Evolutionary conservation across 2,329 filamentous ascomycete genomes (phyloP).

Genomic region (Penicillium expansum): DNA sequence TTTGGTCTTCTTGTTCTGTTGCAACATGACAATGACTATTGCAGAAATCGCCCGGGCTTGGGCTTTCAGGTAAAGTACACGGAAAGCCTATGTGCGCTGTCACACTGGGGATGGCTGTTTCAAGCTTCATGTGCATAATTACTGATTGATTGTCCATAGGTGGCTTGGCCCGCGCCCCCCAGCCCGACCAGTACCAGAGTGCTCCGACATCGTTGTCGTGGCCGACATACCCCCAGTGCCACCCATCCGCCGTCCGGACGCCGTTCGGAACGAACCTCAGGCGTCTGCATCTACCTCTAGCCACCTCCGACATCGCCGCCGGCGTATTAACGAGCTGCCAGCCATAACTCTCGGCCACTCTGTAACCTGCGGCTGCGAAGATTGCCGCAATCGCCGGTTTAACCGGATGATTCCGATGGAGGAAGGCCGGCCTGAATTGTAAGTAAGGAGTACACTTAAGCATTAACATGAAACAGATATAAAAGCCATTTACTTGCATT

Average conservation of each 20-base stretch:
- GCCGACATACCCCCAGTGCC: not conserved
- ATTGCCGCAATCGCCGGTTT: not conserved
- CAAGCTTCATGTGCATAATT: not conserved
- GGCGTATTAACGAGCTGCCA: not conserved
- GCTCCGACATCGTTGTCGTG: not conserved
- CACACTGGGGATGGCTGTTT: not conserved
- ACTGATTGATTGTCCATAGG: not conserved
- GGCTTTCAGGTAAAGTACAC: not conserved
- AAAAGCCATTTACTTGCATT: conserved; percentile 1
- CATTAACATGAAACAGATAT: not conserved
- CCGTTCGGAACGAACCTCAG: not conserved
- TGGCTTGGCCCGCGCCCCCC: not conserved
- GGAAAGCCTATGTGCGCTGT: not conserved
- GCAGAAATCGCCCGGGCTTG: not conserved
- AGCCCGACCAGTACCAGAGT: not conserved
- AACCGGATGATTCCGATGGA: not conserved
- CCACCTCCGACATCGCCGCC: not conserved
- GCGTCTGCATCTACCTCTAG: not conserved
- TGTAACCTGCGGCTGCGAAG: not conserved
- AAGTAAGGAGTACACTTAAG: not conserved
- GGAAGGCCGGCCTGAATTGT: not conserved
- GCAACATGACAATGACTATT: not conserved
- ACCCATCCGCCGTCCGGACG: not conserved
- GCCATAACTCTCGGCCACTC: not conserved
- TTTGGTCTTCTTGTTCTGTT: not conserved